Conservation (phyloP, 345 rosid species). For the Rubroshorea leprosula region DNA sequence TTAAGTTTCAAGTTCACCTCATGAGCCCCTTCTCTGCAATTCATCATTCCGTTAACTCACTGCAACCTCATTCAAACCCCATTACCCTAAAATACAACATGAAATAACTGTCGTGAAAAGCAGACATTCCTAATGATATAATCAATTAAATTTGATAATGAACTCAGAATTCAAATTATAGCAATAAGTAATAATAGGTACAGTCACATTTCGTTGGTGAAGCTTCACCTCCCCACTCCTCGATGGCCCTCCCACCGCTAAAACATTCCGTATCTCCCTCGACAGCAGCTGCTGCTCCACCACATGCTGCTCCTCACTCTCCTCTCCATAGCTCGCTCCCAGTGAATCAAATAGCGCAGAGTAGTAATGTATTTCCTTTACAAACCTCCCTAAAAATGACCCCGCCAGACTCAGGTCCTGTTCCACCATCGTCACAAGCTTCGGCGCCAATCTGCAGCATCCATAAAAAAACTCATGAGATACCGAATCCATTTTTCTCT, state of each 20-base stretch:
- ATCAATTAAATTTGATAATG: background rate
- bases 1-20: no score
- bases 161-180: background rate
- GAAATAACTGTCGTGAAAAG: no score
- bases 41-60: no score
- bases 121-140: background rate
- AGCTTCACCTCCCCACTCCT: constrained; percentile 68
- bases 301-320: constrained; percentile 93
- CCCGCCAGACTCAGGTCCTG: constrained; percentile 94
- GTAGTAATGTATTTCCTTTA: constrained; percentile 96
- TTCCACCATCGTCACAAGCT: constrained; percentile 94
- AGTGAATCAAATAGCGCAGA: constrained; percentile 90
- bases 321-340: constrained; percentile 94
- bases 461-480: no score
- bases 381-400: constrained; percentile 85
- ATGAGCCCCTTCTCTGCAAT: no score
- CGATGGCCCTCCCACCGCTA: constrained; percentile 83
- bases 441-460: constrained; percentile 81
- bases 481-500: no score
- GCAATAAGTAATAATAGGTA: background rate
- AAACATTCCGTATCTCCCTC: constrained; percentile 76
- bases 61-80: no score
- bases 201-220: constrained; percentile 29
- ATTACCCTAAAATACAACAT: no score
- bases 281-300: constrained; percentile 96